These are phyloP conservation scores for Nasturtium officinale DNA, from an alignment of 345 rosid species.

Conservation along the genomic window DNA sequence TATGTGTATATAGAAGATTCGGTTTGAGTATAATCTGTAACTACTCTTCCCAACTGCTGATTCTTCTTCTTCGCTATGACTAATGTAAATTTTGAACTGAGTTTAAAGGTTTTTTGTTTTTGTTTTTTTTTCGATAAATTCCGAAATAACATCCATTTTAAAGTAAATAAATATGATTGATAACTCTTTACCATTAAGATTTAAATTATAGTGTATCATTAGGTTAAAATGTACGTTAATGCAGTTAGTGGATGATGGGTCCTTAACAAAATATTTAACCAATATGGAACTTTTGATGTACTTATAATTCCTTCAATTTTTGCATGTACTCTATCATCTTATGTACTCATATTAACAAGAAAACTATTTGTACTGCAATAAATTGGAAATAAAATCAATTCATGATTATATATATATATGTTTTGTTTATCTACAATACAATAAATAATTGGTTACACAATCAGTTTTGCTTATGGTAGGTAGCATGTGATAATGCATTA, in stretches of 20 bases:
- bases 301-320: not conserved
- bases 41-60: not conserved
- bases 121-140: not conserved
- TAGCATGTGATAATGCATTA: conserved; percentile 21
- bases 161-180: not conserved
- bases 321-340: not conserved
- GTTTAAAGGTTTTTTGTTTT: not conserved
- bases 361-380: conserved; percentile 10
- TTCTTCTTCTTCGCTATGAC: conserved; percentile 1
- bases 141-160: not conserved
- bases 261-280: conserved; percentile 3
- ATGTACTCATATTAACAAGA: not conserved
- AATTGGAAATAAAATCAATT: not conserved
- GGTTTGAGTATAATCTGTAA: conserved; percentile 28
- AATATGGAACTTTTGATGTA: conserved; percentile 7
- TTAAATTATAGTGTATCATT: not conserved
- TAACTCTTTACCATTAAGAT: not conserved
- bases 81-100: conserved; percentile 4
- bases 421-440: too few relatives aligned
- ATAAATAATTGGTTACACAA: not conserved
- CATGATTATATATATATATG: too few relatives aligned
- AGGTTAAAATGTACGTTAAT: not conserved
- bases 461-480: not conserved
- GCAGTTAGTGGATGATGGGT: conserved; percentile 20
- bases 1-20: conserved; percentile 13